A percentile compares a stretch with the other conserved stretches of the same genome.
These are phyloP conservation scores for Trapa incisa DNA, from an alignment of 345 rosid genomes.

Conservation along the genomic window DNA sequence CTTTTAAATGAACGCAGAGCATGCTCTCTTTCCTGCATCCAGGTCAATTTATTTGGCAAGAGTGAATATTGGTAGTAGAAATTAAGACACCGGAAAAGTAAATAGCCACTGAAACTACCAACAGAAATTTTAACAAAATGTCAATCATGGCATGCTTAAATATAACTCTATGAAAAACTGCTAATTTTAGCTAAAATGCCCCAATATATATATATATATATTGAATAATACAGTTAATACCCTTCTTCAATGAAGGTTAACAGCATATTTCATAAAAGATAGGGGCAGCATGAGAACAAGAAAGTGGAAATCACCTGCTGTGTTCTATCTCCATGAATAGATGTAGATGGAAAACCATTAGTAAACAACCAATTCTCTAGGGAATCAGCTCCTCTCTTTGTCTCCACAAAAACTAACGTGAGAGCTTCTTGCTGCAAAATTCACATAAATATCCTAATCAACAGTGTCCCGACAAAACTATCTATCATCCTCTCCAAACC, in stretches of 20 bases:
- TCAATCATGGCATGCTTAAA: neutral
- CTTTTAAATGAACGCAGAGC: conserved; percentile 79
- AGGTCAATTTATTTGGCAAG: neutral
- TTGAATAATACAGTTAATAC: neutral
- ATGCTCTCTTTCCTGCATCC: conserved; percentile 77
- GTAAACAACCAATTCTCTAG: conserved; percentile 78
- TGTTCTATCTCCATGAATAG: conserved; percentile 91
- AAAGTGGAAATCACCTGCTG: conserved; percentile 45
- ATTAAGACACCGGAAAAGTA: neutral
- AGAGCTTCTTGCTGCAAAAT: conserved; percentile 79
- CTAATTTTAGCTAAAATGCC: neutral
- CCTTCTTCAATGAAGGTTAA: neutral
- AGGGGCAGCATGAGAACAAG: neutral
- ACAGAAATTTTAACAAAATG: neutral
- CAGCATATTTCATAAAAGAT: neutral
- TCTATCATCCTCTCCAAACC: neutral
- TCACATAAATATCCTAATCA: neutral
- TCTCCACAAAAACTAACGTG: conserved; percentile 97
- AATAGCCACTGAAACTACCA: neutral
- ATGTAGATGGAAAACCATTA: conserved; percentile 88
- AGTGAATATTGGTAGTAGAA: neutral
- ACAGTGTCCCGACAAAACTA: neutral
- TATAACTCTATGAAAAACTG: neutral
- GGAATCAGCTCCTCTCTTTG: conserved; percentile 91
- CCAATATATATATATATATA: too few species aligned